Conservation (phyloP, 768 basidiomycete genomes). For the Paxillus ammoniavirescens region DNA sequence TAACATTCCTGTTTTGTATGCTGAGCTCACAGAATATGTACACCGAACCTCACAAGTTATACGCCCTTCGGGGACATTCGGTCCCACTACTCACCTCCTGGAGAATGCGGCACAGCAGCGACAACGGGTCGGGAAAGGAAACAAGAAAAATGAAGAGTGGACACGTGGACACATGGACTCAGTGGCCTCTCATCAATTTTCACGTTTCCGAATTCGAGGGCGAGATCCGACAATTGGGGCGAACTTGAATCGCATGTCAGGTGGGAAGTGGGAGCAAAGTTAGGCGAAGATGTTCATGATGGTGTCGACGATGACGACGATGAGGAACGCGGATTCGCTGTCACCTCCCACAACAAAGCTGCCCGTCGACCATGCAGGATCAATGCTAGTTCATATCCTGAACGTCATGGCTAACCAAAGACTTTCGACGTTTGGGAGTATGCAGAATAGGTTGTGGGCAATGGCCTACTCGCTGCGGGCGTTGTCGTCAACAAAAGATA, state of each 20-base stretch:
- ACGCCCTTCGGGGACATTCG: constrained; percentile 54
- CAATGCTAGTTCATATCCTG: constrained; percentile 50
- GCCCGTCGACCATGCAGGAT: constrained; percentile 44
- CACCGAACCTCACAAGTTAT: constrained; percentile 60
- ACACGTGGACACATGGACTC: constrained; percentile 38
- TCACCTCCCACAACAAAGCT: constrained; percentile 27
- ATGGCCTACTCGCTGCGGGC: constrained; percentile 47
- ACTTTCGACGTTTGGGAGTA: constrained; percentile 52
- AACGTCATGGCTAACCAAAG: constrained; percentile 54
- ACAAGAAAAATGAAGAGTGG: constrained; percentile 13
- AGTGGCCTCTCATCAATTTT: constrained; percentile 76
- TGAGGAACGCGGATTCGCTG: constrained; percentile 26
- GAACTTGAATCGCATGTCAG: constrained; percentile 33
- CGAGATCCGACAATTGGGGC: constrained; percentile 55
- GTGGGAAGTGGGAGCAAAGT: constrained; percentile 6
- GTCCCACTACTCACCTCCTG: constrained; percentile 54
- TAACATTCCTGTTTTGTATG: constrained; percentile 47
- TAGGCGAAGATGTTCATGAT: constrained; percentile 18
- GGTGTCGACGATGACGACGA: constrained; percentile 26
- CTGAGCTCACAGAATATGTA: constrained; percentile 67
- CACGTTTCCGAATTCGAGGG: constrained; percentile 67
- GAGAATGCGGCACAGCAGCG: constrained; percentile 14
- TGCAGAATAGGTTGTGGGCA: constrained; percentile 63
- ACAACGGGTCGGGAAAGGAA: constrained; percentile 19
- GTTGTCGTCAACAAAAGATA: constrained; percentile 34